Base-by-base conservation (phyloP, 352 stramenopile genomes). In the Pythium plurisporium region DNA sequence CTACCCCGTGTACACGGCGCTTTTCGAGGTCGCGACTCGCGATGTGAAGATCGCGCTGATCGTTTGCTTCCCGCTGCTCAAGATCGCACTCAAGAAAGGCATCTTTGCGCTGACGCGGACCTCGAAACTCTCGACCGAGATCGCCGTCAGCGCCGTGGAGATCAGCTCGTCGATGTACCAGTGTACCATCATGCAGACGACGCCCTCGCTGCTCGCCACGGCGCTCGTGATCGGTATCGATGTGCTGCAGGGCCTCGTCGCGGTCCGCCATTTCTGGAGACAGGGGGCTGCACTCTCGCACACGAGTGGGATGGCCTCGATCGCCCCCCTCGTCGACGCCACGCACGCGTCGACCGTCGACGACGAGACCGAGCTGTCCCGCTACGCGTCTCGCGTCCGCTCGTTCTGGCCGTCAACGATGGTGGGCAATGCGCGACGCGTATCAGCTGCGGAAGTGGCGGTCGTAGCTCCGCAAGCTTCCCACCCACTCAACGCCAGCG, bases 71-170 rank as follows among this genome's bases (percentile, higher is more conserved):
- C 51, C 51, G 7, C 7, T 59, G 8, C 2, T 61, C 26, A 60
- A 66, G 59, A 34, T 46, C 37, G 8, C 3, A 5, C 8, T 67
- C 12, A 55, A 46, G 19, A 11, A 3, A 5, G 17, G 33, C 0
- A 6, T 57, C 3, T 23, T 12, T 12, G 8, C 15, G 8, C 1
- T 52, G 5, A 22, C 45, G 9, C 27, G 25, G 15, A 34, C 57
- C 29, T 25, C 61, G 6, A 19, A 61, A 7, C 33, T 48, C 30
- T 25, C 26, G 1, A 9, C 25, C 19, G 59, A 61, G 40, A 41
- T 62, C 5, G 46, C 43, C n/a, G 58, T 65, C 5, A 45, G 31
- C 19, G 38, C 51, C 31, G 46, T 57, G 34, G 59, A 67, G 45
- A 61, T 67, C n/a, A 49, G 59, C 20, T 50, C 44, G 5, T 25